Conservation (phyloP, 768 basidiomycete genomes). For the Daedaleopsis sinensis region DNA sequence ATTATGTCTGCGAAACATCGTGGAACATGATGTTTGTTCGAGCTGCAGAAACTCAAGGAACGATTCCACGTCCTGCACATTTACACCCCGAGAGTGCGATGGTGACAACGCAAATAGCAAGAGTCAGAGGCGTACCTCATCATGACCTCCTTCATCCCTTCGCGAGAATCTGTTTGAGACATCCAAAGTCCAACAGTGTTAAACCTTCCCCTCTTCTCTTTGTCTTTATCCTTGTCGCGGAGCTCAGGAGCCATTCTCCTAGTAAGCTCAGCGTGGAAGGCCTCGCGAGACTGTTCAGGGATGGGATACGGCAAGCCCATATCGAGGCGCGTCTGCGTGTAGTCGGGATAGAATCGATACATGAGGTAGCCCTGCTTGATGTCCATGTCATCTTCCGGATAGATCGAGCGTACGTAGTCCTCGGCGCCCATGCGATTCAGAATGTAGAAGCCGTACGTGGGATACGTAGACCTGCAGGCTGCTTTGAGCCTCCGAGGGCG, state of each 20-base stretch:
- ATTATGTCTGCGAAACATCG: too few species aligned
- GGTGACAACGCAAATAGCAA: neutral
- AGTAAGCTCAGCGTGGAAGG: constrained; percentile 26
- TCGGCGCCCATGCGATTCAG: constrained; percentile 81
- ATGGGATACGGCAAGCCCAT: constrained; percentile 31
- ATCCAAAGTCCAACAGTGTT: constrained; percentile 78
- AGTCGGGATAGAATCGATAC: constrained; percentile 74
- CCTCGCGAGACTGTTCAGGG: constrained; percentile 15
- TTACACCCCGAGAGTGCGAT: too few species aligned
- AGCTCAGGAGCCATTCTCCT: constrained; percentile 36
- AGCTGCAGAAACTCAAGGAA: too few species aligned
- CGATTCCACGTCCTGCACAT: too few species aligned
- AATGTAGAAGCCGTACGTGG: constrained; percentile 84
- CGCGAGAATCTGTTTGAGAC: constrained; percentile 66
- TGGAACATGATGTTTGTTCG: too few species aligned
- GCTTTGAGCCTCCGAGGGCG: constrained; percentile 1
- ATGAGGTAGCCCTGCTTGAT: constrained; percentile 67
- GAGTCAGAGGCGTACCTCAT: constrained; percentile 48
- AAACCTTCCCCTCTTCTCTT: constrained; percentile 56
- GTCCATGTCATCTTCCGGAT: constrained; percentile 78
- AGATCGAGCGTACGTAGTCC: constrained; percentile 74
- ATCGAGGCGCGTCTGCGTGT: constrained; percentile 45
- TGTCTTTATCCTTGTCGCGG: constrained; percentile 41
- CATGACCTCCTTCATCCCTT: constrained; percentile 73
- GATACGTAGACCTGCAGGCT: constrained; percentile 63